Evolutionary conservation across 345 rosid genomes (phyloP).

Genomic region (Gossypium anomalum): DNA sequence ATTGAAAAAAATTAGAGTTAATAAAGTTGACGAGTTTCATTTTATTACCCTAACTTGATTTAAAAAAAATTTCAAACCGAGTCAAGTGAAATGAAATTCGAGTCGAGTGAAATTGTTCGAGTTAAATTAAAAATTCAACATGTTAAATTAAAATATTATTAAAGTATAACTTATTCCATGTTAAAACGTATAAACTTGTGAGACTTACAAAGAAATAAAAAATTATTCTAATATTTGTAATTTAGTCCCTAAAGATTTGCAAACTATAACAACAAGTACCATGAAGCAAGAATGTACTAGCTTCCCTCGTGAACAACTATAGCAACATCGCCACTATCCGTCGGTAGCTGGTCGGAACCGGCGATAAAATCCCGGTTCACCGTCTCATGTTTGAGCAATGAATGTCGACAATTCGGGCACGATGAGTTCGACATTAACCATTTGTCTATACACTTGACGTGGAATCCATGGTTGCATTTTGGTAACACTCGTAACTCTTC

Average conservation of each 20-base stretch:
- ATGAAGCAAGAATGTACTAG: background rate
- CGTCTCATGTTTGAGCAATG: constrained; percentile 14
- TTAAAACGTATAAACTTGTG: background rate
- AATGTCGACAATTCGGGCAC: constrained; percentile 66
- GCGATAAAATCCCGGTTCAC: background rate
- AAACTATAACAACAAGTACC: background rate
- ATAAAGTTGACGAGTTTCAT: no score
- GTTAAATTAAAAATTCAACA: no score
- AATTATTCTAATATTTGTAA: background rate
- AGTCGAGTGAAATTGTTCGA: no score
- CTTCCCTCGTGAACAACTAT: constrained; percentile 2
- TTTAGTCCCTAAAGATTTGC: background rate
- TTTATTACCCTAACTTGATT: no score
- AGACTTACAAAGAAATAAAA: background rate
- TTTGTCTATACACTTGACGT: constrained; percentile 59
- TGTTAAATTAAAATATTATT: no score
- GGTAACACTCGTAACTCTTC: constrained; percentile 65
- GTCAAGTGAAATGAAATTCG: no score
- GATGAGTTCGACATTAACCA: constrained; percentile 65
- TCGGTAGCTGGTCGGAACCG: background rate
- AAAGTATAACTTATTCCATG: no score
- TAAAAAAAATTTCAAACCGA: no score
- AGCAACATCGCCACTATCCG: background rate
- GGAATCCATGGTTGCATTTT: constrained; percentile 64
- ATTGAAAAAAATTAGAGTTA: no score